phyloP scores from a whole-genome alignment of 106 monocot genomes.

The Amphibolis antarctica region DNA sequence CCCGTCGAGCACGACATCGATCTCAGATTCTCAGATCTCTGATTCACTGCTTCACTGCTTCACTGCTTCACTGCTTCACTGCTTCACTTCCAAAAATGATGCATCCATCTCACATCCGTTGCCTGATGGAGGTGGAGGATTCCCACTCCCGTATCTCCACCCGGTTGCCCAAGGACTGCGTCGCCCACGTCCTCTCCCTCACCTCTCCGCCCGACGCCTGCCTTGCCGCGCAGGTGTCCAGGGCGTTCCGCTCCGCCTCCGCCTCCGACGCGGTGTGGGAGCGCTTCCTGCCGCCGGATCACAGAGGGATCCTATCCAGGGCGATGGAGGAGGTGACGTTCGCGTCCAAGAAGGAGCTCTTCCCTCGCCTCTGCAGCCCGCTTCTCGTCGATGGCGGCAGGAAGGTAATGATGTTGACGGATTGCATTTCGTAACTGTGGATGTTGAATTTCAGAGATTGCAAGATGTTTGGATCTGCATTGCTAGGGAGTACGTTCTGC shows the following conservation, averaged over 20 bases:
- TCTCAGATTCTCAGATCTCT: too few species aligned
- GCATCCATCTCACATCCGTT: too few species aligned
- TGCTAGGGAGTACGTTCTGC: too few species aligned
- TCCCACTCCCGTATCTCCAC: too few species aligned
- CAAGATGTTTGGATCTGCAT: too few species aligned
- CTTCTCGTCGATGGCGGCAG: conserved; percentile 38
- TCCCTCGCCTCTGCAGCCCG: conserved; percentile 29
- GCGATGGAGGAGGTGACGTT: conserved; percentile 13
- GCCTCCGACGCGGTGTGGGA: conserved; percentile 36
- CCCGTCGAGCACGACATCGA: too few species aligned
- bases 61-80: too few species aligned
- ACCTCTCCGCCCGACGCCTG: conserved; percentile 38
- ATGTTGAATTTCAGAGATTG: too few species aligned
- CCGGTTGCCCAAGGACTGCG: conserved; percentile 36
- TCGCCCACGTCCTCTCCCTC: conserved; percentile 28
- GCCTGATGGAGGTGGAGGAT: too few species aligned
- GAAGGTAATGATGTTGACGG: conserved; percentile 17
- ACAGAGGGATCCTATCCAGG: conserved; percentile 19
- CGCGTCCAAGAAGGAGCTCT: conserved; percentile 34
- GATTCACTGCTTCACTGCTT: too few species aligned
- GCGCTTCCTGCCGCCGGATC: conserved; percentile 35
- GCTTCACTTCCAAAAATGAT: too few species aligned
- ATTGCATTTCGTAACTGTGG: too few species aligned
- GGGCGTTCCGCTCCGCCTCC: conserved; percentile 23
- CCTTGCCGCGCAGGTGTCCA: conserved; percentile 23